phyloP scores from a whole-genome alignment of 23 red algal species.

The Agarophyton chilense region DNA sequence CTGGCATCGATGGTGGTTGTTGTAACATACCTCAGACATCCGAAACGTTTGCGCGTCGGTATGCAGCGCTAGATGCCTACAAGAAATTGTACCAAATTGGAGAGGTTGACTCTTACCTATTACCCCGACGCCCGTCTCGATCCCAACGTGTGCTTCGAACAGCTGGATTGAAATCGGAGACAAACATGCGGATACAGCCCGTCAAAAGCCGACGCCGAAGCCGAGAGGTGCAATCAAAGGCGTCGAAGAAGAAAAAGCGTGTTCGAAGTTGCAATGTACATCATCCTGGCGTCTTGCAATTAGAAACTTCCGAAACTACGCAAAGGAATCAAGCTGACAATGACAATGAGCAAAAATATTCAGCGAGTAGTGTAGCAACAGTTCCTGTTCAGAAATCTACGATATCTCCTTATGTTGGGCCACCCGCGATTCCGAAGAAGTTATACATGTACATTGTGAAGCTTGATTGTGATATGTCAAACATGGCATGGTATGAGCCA shows the following conservation, averaged over 20 bases:
- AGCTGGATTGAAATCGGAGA: background rate
- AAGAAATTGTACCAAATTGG: conserved; percentile 42
- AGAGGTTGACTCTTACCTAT: conserved; percentile 50
- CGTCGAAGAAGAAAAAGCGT: conserved; percentile 51
- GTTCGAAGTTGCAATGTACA: conserved; percentile 39
- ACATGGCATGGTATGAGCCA: conserved; percentile 1
- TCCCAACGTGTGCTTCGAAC: conserved; percentile 28
- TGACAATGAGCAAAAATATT: background rate
- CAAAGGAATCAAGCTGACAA: too few species aligned
- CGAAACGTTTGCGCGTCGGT: conserved; percentile 15
- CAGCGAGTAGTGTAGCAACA: background rate
- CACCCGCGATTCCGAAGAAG: background rate
- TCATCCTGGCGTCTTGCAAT: conserved; percentile 33
- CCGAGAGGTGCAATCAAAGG: conserved; percentile 13
- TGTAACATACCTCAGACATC: conserved; percentile 42
- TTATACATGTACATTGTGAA: conserved; percentile 16
- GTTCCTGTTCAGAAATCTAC: background rate
- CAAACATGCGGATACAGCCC: background rate
- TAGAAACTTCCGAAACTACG: background rate
- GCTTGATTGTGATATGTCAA: conserved; percentile 20
- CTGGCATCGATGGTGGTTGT: conserved; percentile 11
- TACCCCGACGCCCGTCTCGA: conserved; percentile 30
- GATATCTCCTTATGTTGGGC: background rate
- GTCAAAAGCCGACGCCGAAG: conserved; percentile 3
- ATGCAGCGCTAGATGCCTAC: conserved; percentile 58